These are phyloP conservation scores for Epichloe baconii DNA, from an alignment of 2,329 filamentous ascomycete species.

Conservation along the genomic window DNA sequence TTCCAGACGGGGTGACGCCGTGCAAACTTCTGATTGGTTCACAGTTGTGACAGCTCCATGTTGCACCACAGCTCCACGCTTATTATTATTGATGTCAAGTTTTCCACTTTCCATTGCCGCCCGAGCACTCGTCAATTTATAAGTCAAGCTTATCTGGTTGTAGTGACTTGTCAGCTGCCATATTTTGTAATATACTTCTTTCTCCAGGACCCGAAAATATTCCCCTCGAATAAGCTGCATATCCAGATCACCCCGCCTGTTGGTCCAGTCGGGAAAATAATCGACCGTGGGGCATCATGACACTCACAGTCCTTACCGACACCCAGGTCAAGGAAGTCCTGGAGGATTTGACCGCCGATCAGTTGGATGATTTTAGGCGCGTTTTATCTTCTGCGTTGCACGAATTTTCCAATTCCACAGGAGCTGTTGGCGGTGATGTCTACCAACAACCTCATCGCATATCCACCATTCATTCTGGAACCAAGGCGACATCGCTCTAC, in stretches of 20 bases:
- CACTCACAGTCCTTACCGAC: constrained; percentile 46
- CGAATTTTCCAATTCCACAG: constrained; percentile 46
- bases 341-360: constrained; percentile 36
- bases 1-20: too few relatives aligned
- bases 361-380: constrained; percentile 39
- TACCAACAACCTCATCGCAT: constrained; percentile 44
- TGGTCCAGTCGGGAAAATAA: neutral
- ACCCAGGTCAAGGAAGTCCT: constrained; percentile 41
- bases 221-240: neutral
- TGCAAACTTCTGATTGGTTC: too few relatives aligned
- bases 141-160: too few relatives aligned
- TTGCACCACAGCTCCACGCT: too few relatives aligned
- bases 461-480: constrained; percentile 31
- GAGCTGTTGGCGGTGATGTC: constrained; percentile 26
- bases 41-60: too few relatives aligned
- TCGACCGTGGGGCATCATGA: constrained; percentile 26
- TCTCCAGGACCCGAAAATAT: too few relatives aligned
- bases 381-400: constrained; percentile 40
- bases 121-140: too few relatives aligned
- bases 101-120: too few relatives aligned
- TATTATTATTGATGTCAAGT: too few relatives aligned
- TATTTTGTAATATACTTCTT: too few relatives aligned
- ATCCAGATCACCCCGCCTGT: neutral
- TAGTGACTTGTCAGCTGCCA: too few relatives aligned
- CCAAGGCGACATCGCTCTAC: constrained; percentile 51